Percentiles rank a stretch among this genome's conserved stretches.
Evolutionary conservation across 352 stramenopile genomes (phyloP).

Genomic region (Phytophthora tentaculata): DNA sequence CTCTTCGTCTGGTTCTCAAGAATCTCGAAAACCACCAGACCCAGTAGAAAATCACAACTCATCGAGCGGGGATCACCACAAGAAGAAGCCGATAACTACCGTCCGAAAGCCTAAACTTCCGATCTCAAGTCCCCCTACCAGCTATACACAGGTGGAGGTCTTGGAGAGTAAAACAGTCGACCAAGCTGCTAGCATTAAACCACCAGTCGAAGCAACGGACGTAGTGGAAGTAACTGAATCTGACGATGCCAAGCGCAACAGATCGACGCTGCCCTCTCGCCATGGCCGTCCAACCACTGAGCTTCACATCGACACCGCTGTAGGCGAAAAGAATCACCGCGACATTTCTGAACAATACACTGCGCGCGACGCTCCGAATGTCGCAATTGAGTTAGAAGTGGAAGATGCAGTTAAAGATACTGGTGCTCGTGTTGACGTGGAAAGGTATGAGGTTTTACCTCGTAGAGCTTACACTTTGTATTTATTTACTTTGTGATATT

Average conservation of each 20-base stretch:
- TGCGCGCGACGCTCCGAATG: conserved; percentile 21
- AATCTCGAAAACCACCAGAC: neutral
- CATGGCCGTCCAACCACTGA: conserved; percentile 2
- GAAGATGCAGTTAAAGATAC: conserved; percentile 2
- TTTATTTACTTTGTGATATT: conserved; percentile 5
- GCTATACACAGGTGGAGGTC: neutral
- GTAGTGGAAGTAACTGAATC: conserved; percentile 3
- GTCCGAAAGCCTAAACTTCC: conserved; percentile 28
- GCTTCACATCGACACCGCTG: conserved; percentile 15
- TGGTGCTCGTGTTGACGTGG: conserved; percentile 4
- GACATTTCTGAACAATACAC: conserved; percentile 21
- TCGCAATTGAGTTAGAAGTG: conserved; percentile 56
- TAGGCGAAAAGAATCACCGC: conserved; percentile 14
- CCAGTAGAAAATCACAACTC: neutral
- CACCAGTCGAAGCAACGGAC: conserved; percentile 24
- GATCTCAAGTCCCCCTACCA: conserved; percentile 9
- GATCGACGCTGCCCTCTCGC: neutral
- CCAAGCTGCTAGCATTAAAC: conserved; percentile 9
- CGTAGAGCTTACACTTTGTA: neutral
- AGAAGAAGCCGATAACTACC: conserved; percentile 11
- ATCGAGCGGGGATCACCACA: neutral
- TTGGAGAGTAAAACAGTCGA: conserved; percentile 1
- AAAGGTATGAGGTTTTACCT: conserved; percentile 19
- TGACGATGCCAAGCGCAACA: conserved; percentile 18
- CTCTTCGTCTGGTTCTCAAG: neutral